Conservation (phyloP, 2,329 filamentous ascomycete species). For the Aspergillus sp. region DNA sequence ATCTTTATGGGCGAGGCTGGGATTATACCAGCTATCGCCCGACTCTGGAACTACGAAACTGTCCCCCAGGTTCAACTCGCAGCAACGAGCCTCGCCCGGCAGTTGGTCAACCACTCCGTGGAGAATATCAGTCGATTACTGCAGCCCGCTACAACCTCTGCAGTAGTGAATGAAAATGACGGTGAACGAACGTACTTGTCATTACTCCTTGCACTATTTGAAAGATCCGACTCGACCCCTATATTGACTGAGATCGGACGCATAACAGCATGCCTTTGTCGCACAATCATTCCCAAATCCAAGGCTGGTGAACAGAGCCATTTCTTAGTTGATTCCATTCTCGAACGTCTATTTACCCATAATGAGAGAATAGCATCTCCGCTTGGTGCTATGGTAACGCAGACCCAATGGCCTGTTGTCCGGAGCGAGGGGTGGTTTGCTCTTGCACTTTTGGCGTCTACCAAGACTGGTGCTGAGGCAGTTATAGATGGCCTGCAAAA, state of each 20-base stretch:
- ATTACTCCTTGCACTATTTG: slow-evolving; percentile 42
- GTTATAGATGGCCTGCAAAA: slow-evolving; percentile 38
- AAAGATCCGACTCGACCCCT: slow-evolving; percentile 43
- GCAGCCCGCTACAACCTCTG: slow-evolving; percentile 20
- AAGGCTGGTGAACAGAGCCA: slow-evolving; percentile 24
- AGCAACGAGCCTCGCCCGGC: slow-evolving; percentile 42
- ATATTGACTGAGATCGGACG: slow-evolving; percentile 50
- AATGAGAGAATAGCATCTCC: slow-evolving; percentile 40
- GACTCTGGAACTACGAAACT: slow-evolving; percentile 42
- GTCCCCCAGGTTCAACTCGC: slow-evolving; percentile 47
- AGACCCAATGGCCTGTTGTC: slow-evolving; percentile 50
- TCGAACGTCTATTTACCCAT: slow-evolving; percentile 35
- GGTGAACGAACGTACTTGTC: slow-evolving; percentile 40
- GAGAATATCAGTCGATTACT: slow-evolving; percentile 41
- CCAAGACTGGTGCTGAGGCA: slow-evolving; percentile 30
- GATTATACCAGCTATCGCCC: slow-evolving; percentile 39
- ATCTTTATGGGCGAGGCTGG: slow-evolving; percentile 38
- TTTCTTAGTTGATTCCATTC: slow-evolving; percentile 23
- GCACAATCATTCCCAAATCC: slow-evolving; percentile 35
- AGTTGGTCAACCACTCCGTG: slow-evolving; percentile 38
- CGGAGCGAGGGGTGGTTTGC: slow-evolving; percentile 52
- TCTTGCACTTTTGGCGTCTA: slow-evolving; percentile 47
- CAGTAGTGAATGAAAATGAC: slow-evolving; percentile 21
- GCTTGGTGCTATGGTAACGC: slow-evolving; percentile 45
- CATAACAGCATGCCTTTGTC: slow-evolving; percentile 46